Evolutionary conservation across 1,284 basidiomycete genomes (phyloP).

Genomic region (Rhodotorula sp.): DNA sequence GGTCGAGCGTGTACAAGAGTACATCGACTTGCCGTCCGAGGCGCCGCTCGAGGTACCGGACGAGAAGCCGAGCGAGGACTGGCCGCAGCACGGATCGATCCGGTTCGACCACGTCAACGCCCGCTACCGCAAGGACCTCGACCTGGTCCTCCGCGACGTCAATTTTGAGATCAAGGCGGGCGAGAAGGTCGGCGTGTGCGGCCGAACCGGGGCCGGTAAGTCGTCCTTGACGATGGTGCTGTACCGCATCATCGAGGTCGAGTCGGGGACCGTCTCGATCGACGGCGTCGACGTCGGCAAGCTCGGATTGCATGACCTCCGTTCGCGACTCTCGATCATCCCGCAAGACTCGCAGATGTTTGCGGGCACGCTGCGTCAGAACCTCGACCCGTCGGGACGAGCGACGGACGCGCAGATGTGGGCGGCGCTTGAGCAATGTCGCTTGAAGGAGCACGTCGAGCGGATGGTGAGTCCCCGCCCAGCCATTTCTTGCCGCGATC

Average conservation of each 20-base stretch:
- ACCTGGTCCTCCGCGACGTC: constrained; percentile 72
- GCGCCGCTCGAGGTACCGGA: constrained; percentile 71
- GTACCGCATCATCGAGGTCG: constrained; percentile 80
- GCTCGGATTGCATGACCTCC: constrained; percentile 73
- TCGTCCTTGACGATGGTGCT: constrained; percentile 68
- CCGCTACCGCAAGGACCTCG: constrained; percentile 76
- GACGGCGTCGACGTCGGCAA: constrained; percentile 80
- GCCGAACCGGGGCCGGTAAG: constrained; percentile 91
- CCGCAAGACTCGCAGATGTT: constrained; percentile 60
- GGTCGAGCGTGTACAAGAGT: constrained; percentile 56
- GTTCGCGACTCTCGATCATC: constrained; percentile 77
- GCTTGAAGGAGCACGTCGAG: constrained; percentile 38
- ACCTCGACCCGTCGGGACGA: constrained; percentile 46
- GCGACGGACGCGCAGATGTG: constrained; percentile 33
- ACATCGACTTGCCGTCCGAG: constrained; percentile 73
- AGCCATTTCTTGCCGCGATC: not conserved
- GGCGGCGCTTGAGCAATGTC: constrained; percentile 33
- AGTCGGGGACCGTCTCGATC: constrained; percentile 72
- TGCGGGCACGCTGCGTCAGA: constrained; percentile 49
- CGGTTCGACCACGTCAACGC: constrained; percentile 69
- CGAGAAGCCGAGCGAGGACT: constrained; percentile 60
- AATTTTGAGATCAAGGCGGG: constrained; percentile 62
- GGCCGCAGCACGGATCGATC: constrained; percentile 75
- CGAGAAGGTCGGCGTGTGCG: constrained; percentile 80
- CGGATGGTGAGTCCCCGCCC: constrained; percentile 5